Base-by-base conservation (phyloP, 768 basidiomycete species). In the Pleurotus tuoliensis region DNA sequence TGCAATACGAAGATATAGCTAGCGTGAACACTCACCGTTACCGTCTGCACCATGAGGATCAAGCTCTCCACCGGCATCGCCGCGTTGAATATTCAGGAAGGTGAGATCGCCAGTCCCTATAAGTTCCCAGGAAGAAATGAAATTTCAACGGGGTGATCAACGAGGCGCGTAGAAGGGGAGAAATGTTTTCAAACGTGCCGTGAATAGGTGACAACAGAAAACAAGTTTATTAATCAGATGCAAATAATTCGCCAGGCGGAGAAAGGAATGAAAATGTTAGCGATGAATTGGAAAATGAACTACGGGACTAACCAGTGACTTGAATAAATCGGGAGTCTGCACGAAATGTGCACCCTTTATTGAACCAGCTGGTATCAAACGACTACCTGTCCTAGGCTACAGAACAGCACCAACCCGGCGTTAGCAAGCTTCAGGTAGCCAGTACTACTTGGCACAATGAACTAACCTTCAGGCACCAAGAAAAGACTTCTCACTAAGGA, bases 301-400 rank as follows among this genome's bases (percentile, higher is more conserved):
- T 61, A 30, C 25, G 34, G 57, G 56, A 63, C 66, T 45, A 41
- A 74, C 87, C 91, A 39, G 83, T 84, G 54, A 90, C 71, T 63
- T 88, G 88, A 34, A 90, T 75, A 66, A 91, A 66, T 86, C 84
- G n/a, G 87, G 84, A 0, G 90, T 89, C 59, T 82, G 75, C 4
- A 90, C 76, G 66, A 89, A 82, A 65, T 86, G 87, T 15, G 81
- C 86, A 50, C 84, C 84, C 1, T 72, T 75, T 62, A 90, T 82
- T n/a, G 84, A 71, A 27, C 87, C 90, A 53, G 83, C 80, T 9
- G 88, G 90, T 59, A 92, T 88, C 61, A 87, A 66, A 48, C 83
- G 83, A 12, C 82, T 79, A 27, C 87, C 88, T 47, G 82, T 77
- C 38, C 80, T 82, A 60, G 71, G 67, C 84, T 86, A 56, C 40